These are phyloP conservation scores for Krasilnikovozyma curviuscula DNA, from an alignment of 768 basidiomycete genomes.

Conservation along the genomic window DNA sequence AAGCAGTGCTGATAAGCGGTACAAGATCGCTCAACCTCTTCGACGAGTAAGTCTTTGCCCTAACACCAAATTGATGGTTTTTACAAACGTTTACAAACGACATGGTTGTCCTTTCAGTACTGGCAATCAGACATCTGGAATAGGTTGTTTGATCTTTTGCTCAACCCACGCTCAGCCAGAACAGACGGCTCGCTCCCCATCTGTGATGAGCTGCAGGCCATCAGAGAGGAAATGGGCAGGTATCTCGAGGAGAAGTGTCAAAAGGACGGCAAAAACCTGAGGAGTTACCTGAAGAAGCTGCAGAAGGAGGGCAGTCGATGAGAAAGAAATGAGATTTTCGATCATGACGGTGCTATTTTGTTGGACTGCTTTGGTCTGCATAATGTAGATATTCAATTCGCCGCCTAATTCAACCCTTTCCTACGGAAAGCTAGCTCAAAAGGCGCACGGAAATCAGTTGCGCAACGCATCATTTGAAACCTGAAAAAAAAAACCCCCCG, in stretches of 20 bases:
- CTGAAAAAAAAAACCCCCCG: too few relatives aligned
- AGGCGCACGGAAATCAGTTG: too few relatives aligned
- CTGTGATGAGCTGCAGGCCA: slow-evolving; percentile 39
- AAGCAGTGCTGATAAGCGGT: slow-evolving; percentile 20
- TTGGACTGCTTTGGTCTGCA: too few relatives aligned
- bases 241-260: slow-evolving; percentile 79
- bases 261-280: slow-evolving; percentile 33
- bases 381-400: too few relatives aligned
- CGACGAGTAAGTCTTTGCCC: slow-evolving; percentile 30
- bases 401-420: too few relatives aligned
- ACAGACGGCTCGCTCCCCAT: slow-evolving; percentile 47
- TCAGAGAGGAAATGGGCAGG: slow-evolving; percentile 64
- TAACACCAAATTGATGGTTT: background rate
- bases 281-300: slow-evolving; percentile 26
- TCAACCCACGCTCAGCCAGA: slow-evolving; percentile 55
- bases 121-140: slow-evolving; percentile 85
- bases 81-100: background rate
- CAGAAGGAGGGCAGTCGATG: slow-evolving; percentile 16
- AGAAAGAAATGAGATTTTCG: background rate
- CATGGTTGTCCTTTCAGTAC: slow-evolving; percentile 36
- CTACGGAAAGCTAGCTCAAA: too few relatives aligned
- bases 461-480: too few relatives aligned
- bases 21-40: slow-evolving; percentile 55
- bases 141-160: slow-evolving; percentile 57
- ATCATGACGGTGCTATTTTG: too few relatives aligned